Base-by-base conservation (phyloP, 345 rosid species). In the Citrus inodora region DNA sequence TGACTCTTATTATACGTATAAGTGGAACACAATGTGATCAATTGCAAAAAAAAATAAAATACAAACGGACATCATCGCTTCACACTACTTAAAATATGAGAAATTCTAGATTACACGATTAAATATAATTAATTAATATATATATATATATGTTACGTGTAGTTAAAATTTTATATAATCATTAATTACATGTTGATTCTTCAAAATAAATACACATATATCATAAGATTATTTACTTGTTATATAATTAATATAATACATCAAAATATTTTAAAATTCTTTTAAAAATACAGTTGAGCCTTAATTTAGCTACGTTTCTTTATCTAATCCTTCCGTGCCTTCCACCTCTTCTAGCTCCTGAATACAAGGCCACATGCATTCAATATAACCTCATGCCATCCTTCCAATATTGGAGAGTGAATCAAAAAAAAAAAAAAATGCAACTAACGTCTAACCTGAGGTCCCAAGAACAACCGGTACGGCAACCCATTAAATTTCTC, bases 381-480 rank as follows among this genome's bases (percentile, higher is more conserved):
- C 32, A 24, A 24, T 2, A 21, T 4, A 53, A 28, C 27, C 3
- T 8, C 67, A 3, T 5, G 37, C 55, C 24, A 28, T 17, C 11
- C 7, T 7, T 11, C 19, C 30, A 7, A 13, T 33, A 64, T 55
- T 28, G 17, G 51, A 46, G 17, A 13, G 51, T 13, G 2, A 33
- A 37, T 0, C 0, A 22, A n/a, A 24, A 8, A 6, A 10, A 9
- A 25, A 27, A 24, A 9, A 0, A 68, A 7, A 28, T 21, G 5
- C 27, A n/a, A 38, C 9, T 17, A 9, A 13, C 70, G 55, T 46
- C 78, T 77, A 67, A 82, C 95, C 88, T 84, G 84, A 17, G 88
- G 92, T 80, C 95, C 95, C 42, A 89, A 74, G 74, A 91, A 91
- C 76, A 91, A 76, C 30, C 93, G 93, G 74, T 83, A 91, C 11